A percentile compares a stretch with the other conserved stretches of the same genome.
Conservation (phyloP, 176 grass and related monocot genomes). For the Hordeum marinum region DNA sequence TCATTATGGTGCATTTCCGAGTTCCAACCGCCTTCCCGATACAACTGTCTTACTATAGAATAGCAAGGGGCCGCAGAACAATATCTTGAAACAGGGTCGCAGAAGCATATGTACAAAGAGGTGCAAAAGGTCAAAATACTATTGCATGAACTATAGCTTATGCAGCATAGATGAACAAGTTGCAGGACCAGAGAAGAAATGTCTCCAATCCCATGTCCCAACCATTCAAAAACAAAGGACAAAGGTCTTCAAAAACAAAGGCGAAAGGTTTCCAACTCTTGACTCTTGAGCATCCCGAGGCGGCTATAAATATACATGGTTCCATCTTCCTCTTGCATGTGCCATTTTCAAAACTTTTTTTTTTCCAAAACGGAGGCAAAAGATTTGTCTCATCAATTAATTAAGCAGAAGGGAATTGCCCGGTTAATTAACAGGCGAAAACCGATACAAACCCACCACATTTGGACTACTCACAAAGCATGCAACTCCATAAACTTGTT, state of each 20-base stretch:
- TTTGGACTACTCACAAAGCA: too few species aligned
- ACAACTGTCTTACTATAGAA: too few species aligned
- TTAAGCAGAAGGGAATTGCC: too few species aligned
- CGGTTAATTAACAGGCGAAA: too few species aligned
- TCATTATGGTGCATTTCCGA: too few species aligned
- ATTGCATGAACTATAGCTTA: not conserved
- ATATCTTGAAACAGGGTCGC: not conserved
- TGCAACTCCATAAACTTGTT: too few species aligned
- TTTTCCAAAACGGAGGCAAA: too few species aligned
- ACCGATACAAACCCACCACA: too few species aligned
- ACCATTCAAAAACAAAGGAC: not conserved
- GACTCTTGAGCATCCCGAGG: not conserved
- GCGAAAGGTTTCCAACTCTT: not conserved
- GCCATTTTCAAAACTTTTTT: not conserved
- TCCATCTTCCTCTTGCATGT: not conserved
- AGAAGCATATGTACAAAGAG: not conserved
- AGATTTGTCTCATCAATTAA: too few species aligned
- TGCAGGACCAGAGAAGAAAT: not conserved
- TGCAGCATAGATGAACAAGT: not conserved
- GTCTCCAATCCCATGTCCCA: constrained; percentile 4
- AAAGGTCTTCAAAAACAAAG: not conserved
- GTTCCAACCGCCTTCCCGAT: too few species aligned
- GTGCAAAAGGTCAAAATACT: not conserved
- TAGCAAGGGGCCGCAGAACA: not conserved
- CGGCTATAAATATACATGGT: not conserved